A percentile compares a stretch with the other conserved stretches of the same genome.
Conservation (phyloP, 192 early-diverging fungal genomes). For the Obelidium mucronatum region DNA sequence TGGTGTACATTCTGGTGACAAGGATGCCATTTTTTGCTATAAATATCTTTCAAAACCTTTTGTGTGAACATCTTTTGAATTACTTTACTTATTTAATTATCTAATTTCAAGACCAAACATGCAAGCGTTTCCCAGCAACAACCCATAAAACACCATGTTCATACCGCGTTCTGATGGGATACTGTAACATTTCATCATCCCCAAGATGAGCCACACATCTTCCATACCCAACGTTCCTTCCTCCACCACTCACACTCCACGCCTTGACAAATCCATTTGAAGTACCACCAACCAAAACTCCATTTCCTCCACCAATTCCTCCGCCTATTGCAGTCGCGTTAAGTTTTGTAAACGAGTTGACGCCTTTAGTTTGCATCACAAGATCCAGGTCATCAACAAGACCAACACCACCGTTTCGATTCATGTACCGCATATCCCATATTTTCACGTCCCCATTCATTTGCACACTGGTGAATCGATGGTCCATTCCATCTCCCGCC, state of each 20-base stretch:
- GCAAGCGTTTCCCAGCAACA: no score
- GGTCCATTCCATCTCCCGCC: background rate
- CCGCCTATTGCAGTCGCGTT: background rate
- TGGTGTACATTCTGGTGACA: slow-evolving; percentile 50
- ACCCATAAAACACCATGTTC: no score
- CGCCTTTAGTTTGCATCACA: background rate
- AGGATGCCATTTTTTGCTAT: slow-evolving; percentile 41
- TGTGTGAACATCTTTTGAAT: no score
- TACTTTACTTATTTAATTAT: no score
- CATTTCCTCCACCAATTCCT: background rate
- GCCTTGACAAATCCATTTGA: background rate
- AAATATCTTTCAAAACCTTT: no score
- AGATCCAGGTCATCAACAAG: background rate
- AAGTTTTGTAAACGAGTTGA: slow-evolving; percentile 22
- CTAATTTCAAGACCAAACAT: no score
- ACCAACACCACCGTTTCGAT: background rate
- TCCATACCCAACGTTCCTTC: background rate
- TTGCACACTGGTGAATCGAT: background rate
- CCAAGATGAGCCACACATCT: background rate
- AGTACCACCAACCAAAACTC: background rate
- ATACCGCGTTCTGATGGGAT: background rate
- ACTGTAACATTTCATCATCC: background rate
- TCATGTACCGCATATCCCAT: slow-evolving; percentile 15
- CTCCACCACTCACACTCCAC: background rate
- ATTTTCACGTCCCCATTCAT: slow-evolving; percentile 7